Base-by-base conservation (phyloP, 306 rosid species). In the Astragalus membranaceus region DNA sequence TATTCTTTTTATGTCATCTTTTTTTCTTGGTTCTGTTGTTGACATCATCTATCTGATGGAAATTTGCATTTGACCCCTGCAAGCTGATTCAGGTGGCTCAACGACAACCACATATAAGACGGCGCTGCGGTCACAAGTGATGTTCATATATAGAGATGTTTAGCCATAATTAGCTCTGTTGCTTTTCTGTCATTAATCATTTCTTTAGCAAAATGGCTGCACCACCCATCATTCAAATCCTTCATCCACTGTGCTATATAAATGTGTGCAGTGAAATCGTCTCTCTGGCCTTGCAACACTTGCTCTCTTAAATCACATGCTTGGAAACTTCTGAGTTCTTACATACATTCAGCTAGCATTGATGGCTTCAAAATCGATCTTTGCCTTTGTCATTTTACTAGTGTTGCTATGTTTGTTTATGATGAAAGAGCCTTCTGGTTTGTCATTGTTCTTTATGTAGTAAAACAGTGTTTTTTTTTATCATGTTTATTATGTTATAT, bases 151-250 rank as follows among this genome's bases (percentile, higher is more conserved):
- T 49, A 15, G 29, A 15, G 29, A 15, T 51, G 32, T 8, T 16
- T 16, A 26, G 11, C 57, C 57, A 51, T 51, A 16, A 51, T 51
- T 51, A 51, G 15, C 32, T 17, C 57, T 20, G 6, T 6, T 17
- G 29, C 9, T 51, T 9, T 17, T 51, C 32, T 17, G 12, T 51
- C 56, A 33, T 69, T 75, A 72, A 84, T 84, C 74, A 82, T 82
- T 78, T 78, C 84, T 72, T 67, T 64, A 46, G 11, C 55, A 86
- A 49, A 87, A 80, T 75, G 92, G 89, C 92, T 84, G 86, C 86
- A 54, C 46, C 39, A 44, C 72, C 81, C 81, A 82, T 87, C 85
- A 87, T 82, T 79, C 80, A 51, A 10, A 8, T 36, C 75, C 15
- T 66, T 69, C 17, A 39, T 53, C 23, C 60, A 29, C 23, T 35